These are phyloP conservation scores for Russula ochroleuca DNA, from an alignment of 768 basidiomycete genomes.

Conservation along the genomic window DNA sequence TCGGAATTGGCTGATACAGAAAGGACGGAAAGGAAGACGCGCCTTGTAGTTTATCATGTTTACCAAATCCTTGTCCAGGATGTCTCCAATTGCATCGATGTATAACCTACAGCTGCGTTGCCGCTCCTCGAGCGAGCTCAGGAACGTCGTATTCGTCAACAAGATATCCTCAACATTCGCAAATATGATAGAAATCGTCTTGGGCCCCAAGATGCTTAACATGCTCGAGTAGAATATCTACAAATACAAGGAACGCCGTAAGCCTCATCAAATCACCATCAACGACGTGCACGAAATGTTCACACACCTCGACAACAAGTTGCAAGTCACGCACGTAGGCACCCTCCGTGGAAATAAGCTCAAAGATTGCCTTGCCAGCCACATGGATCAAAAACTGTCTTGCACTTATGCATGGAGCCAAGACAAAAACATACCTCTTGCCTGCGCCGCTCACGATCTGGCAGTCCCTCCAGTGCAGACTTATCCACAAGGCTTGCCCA, in stretches of 20 bases:
- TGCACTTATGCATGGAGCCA: too few relatives aligned
- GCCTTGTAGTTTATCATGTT: conserved; percentile 82
- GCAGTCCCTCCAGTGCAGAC: conserved; percentile 76
- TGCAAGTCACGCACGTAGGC: conserved; percentile 91
- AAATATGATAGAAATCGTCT: conserved; percentile 79
- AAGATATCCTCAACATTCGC: conserved; percentile 93
- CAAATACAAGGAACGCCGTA: background rate
- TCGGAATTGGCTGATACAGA: background rate
- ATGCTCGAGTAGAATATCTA: conserved; percentile 85
- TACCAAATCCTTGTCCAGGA: conserved; percentile 67
- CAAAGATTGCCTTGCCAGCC: conserved; percentile 74
- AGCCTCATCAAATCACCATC: background rate
- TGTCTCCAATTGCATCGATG: conserved; percentile 82
- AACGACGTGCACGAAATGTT: background rate
- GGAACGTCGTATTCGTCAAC: conserved; percentile 79
- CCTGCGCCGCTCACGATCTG: conserved; percentile 70
- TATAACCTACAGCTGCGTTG: conserved; percentile 92
- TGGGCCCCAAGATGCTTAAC: conserved; percentile 63
- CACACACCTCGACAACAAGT: conserved; percentile 77
- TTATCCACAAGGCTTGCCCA: conserved; percentile 93
- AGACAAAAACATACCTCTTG: conserved; percentile 61
- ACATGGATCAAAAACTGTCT: background rate
- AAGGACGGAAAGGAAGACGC: conserved; percentile 26
- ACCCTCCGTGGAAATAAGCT: conserved; percentile 86
- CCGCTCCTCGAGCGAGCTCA: conserved; percentile 85